Evolutionary conservation across 345 rosid species (phyloP).

Genomic region (Fremontodendron californicum): DNA sequence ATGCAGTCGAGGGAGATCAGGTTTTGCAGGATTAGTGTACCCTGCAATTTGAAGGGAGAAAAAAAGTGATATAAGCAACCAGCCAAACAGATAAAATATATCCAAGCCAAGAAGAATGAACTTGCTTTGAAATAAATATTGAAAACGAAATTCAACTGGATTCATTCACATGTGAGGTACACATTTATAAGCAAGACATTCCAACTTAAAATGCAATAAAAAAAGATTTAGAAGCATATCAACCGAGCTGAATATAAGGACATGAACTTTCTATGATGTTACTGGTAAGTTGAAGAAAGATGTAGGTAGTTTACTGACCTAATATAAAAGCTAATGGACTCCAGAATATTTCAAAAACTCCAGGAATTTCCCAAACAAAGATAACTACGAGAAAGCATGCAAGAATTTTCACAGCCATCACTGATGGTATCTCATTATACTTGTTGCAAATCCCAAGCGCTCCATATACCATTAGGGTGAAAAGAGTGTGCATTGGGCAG

Average conservation of each 20-base stretch:
- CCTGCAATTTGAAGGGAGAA: constrained; percentile 36
- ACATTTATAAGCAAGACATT: not conserved
- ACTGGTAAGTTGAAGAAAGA: constrained; percentile 7
- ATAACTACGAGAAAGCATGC: constrained; percentile 82
- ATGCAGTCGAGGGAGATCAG: constrained; percentile 72
- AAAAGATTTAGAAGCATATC: not conserved
- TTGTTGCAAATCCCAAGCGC: constrained; percentile 82
- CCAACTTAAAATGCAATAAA: not conserved
- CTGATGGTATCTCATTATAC: constrained; percentile 83
- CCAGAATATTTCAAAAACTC: constrained; percentile 76
- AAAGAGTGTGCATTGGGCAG: constrained; percentile 98
- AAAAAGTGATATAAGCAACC: not conserved
- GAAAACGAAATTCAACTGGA: not conserved
- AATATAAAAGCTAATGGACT: constrained; percentile 68
- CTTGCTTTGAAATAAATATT: not conserved
- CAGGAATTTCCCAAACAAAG: constrained; percentile 91
- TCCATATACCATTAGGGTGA: constrained; percentile 93
- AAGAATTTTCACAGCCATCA: constrained; percentile 76
- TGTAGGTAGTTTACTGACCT: constrained; percentile 41
- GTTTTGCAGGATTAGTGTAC: constrained; percentile 88
- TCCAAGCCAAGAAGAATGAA: not conserved
- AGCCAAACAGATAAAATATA: constrained; percentile 9
- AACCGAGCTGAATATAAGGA: not conserved
- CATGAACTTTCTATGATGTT: not conserved
- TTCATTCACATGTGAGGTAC: not conserved